These are phyloP conservation scores for Cystobasidium slooffiae DNA, from an alignment of 1,284 basidiomycete species.

Conservation along the genomic window DNA sequence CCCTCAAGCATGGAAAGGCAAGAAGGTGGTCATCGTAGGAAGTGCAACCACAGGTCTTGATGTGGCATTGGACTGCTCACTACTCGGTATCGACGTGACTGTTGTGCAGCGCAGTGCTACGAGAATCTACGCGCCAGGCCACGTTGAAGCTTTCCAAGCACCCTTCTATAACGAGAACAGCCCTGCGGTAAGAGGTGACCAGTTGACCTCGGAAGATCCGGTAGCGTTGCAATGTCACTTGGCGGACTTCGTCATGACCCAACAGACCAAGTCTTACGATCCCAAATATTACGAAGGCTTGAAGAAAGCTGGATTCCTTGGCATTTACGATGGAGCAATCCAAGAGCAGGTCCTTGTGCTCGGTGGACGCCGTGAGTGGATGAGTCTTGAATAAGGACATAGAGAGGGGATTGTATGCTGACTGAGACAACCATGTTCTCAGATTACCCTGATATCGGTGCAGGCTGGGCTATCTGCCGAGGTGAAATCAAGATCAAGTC, in stretches of 20 bases:
- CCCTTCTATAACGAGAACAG: conserved; percentile 31
- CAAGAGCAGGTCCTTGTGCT: conserved; percentile 31
- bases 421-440: no score
- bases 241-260: background rate
- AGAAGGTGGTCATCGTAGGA: conserved; percentile 28
- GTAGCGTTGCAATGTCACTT: conserved; percentile 20
- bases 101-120: conserved; percentile 34
- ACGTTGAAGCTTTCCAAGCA: conserved; percentile 16
- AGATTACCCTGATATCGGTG: conserved; percentile 36
- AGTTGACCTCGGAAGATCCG: conserved; percentile 25
- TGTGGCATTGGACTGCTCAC: conserved; percentile 29
- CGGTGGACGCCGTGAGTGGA: conserved; percentile 20
- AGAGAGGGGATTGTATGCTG: background rate
- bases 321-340: conserved; percentile 1
- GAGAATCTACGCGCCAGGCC: conserved; percentile 16
- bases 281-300: conserved; percentile 31
- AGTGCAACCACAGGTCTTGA: conserved; percentile 31
- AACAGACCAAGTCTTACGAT: conserved; percentile 2
- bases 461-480: conserved; percentile 3
- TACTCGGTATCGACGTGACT: conserved; percentile 24
- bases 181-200: conserved; percentile 11
- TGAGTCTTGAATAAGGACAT: no score
- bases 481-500: conserved; percentile 38
- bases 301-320: conserved; percentile 34
- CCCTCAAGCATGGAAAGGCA: conserved; percentile 32